Conservation (phyloP, 306 rosid species). For the Ochetophila trinervis region DNA sequence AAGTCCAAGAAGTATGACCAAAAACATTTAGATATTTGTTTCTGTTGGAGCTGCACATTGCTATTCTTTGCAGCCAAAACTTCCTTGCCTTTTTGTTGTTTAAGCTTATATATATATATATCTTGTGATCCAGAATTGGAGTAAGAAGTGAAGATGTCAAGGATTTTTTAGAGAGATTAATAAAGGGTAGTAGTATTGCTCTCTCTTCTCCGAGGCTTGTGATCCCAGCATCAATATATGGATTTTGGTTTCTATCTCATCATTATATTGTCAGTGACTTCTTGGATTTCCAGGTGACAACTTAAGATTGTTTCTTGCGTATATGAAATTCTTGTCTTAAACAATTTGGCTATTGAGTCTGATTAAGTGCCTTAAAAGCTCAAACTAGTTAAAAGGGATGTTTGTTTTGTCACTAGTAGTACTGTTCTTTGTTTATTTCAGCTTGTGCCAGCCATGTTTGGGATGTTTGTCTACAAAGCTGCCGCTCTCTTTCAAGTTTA, state of each 20-base stretch:
- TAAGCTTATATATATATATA: slow-evolving; percentile 12
- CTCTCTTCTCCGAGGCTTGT: slow-evolving; percentile 94
- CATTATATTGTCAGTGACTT: slow-evolving; percentile 48
- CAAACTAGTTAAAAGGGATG: neutral
- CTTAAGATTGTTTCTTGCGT: slow-evolving; percentile 11
- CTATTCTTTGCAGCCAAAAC: slow-evolving; percentile 22
- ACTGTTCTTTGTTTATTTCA: slow-evolving; percentile 24
- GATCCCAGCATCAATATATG: slow-evolving; percentile 79
- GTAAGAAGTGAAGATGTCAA: slow-evolving; percentile 83
- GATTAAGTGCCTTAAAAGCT: neutral
- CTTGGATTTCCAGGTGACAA: slow-evolving; percentile 83
- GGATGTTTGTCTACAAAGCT: slow-evolving; percentile 92
- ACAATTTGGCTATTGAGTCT: neutral
- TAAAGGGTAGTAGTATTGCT: slow-evolving; percentile 71
- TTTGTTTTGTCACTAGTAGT: neutral
- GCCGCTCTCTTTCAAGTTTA: slow-evolving; percentile 86
- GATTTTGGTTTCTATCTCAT: slow-evolving; percentile 72
- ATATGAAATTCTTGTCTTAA: neutral
- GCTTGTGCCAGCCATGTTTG: slow-evolving; percentile 94
- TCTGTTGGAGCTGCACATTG: neutral
- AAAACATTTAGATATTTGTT: slow-evolving; percentile 24
- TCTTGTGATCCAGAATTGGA: slow-evolving; percentile 64
- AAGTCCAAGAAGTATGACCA: slow-evolving; percentile 63
- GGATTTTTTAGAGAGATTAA: slow-evolving; percentile 60
- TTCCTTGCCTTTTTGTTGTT: slow-evolving; percentile 21